Conservation (phyloP, 1,284 basidiomycete genomes). For the Heterobasidion occidentale region DNA sequence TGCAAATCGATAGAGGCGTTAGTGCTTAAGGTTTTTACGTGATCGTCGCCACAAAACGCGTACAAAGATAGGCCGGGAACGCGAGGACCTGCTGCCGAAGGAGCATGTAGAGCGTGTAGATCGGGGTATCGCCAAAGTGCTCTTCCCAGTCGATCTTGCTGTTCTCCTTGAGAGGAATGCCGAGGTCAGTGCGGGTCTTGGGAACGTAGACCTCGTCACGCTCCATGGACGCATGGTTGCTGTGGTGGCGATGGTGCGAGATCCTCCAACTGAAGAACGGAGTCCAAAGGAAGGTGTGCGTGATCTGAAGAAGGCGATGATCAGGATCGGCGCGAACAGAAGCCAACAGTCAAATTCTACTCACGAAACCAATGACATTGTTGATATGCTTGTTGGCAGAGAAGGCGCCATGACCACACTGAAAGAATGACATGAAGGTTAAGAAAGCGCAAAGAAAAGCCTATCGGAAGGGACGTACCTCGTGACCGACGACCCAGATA, state of each 20-base stretch:
- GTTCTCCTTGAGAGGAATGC: slow-evolving; percentile 15
- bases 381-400: slow-evolving; percentile 16
- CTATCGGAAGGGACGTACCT: slow-evolving; percentile 24
- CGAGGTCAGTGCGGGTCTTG: slow-evolving; percentile 43
- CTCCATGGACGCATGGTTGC: slow-evolving; percentile 34
- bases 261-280: slow-evolving; percentile 33
- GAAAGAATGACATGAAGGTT: not conserved
- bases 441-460: not conserved
- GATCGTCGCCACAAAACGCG: slow-evolving; percentile 10
- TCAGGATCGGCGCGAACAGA: not conserved
- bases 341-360: not conserved
- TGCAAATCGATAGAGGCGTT: slow-evolving; percentile 10
- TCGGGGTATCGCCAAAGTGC: slow-evolving; percentile 48
- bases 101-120: slow-evolving; percentile 47
- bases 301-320: slow-evolving; percentile 11
- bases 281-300: slow-evolving; percentile 27
- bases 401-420: slow-evolving; percentile 25
- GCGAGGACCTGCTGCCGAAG: slow-evolving; percentile 65
- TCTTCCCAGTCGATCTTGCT: slow-evolving; percentile 42
- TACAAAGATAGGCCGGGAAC: slow-evolving; percentile 63
- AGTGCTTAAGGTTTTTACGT: not conserved
- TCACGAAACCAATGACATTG: slow-evolving; percentile 21
- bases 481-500: slow-evolving; percentile 58
- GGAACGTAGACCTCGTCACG: slow-evolving; percentile 58
- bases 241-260: slow-evolving; percentile 31